Base-by-base conservation (phyloP, 495 filamentous ascomycete species). In the Alectoria sarmentosa region DNA sequence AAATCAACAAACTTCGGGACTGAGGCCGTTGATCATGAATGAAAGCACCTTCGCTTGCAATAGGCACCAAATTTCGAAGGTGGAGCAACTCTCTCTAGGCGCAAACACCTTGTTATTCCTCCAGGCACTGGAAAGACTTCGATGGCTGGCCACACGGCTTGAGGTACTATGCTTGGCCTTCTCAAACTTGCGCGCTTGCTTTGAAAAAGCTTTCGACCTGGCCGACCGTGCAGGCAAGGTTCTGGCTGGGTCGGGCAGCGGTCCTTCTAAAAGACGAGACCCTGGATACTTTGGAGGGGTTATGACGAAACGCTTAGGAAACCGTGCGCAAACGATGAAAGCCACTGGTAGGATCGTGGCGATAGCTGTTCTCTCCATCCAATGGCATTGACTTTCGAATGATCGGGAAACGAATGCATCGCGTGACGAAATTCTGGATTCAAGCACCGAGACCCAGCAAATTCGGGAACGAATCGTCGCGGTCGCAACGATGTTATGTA, bases 131-230 rank as follows among this genome's bases (percentile, higher is more conserved):
- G n/a, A n/a, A n/a, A n/a, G n/a, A n/a, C n/a, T n/a, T n/a, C n/a
- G n/a, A n/a, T n/a, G n/a, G n/a, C n/a, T n/a, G n/a, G n/a, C n/a
- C n/a, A 37, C 4, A 28, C n/a, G 46, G 46, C 46, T 49, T 49
- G n/a, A 49, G 46, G 10, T 28, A 23, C 46, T 23, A 21, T 55
- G 28, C 30, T 55, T 34, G 30, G 30, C 15, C 52, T 34, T 55
- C 30, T 55, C 30, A 34, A 55, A 55, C 6, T 14, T 55, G 52
- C 52, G 52, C 52, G n/a, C 34, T 30, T 55, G 52, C 28, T 55
- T 34, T 4, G 52, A 28, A 23, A 28, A 28, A 28, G 10, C 1
- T 3, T 49, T 13, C 2, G 14, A 49, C 10, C 42, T 9, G n/a
- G 42, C 21, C 42, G 42, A 46, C 42, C 42, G 41, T 46, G 42